Conservation (phyloP, 768 basidiomycete species). For the Nidularia pulvinata region DNA sequence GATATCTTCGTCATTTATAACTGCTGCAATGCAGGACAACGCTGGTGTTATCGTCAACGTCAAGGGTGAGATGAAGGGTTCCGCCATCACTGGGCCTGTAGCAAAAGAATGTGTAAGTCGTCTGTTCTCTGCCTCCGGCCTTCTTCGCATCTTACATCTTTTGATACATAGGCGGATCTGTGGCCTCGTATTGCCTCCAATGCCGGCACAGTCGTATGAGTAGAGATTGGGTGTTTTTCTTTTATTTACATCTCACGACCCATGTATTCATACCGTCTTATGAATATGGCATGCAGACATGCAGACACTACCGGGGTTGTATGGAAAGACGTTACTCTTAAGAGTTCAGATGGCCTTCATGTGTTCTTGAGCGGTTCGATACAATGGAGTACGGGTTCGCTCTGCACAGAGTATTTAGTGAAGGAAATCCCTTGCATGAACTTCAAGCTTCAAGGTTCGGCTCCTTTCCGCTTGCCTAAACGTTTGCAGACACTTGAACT, state of each 20-base stretch:
- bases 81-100: constrained; percentile 93
- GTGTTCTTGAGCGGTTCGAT: too few relatives aligned
- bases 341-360: too few relatives aligned
- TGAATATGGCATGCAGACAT: constrained; percentile 9
- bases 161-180: constrained; percentile 73
- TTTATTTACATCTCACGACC: constrained; percentile 9
- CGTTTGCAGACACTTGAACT: too few relatives aligned
- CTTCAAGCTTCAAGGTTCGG: too few relatives aligned
- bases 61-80: constrained; percentile 99
- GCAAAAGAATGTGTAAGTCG: constrained; percentile 97
- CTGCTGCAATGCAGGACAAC: constrained; percentile 61
- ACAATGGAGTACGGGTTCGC: too few relatives aligned
- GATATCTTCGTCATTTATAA: background rate
- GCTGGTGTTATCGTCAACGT: constrained; percentile 98
- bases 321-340: too few relatives aligned
- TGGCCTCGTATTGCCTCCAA: constrained; percentile 99
- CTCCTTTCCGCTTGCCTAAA: too few relatives aligned
- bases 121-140: background rate
- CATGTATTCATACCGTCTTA: constrained; percentile 10
- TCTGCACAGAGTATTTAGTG: too few relatives aligned
- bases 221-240: constrained; percentile 8
- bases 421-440: too few relatives aligned
- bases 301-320: background rate
- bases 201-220: constrained; percentile 96
- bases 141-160: background rate